Conservation (phyloP, 1,284 basidiomycete genomes). For the Apiotrichum mycotoxinovorans region DNA sequence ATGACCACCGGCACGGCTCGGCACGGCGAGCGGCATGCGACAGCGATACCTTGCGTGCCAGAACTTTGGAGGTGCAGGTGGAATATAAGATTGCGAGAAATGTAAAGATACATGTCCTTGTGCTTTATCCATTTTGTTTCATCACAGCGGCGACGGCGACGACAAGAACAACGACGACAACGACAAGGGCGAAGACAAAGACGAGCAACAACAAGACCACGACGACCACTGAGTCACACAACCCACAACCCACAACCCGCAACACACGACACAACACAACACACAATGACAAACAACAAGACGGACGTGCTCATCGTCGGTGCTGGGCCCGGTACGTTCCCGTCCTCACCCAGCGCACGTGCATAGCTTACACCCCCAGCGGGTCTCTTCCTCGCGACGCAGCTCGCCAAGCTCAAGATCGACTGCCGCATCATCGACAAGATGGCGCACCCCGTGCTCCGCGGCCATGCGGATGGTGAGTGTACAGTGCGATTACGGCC, state of each 20-base stretch:
- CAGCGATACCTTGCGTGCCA: too few species aligned
- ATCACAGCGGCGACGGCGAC: too few species aligned
- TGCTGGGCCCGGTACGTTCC: slow-evolving; percentile 16
- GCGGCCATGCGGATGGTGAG: slow-evolving; percentile 31
- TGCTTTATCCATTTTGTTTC: too few species aligned
- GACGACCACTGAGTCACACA: not conserved
- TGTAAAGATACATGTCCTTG: too few species aligned
- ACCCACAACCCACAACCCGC: not conserved
- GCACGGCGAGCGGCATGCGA: too few species aligned
- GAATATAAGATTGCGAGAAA: too few species aligned
- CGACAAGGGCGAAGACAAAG: too few species aligned
- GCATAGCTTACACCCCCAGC: slow-evolving; percentile 6
- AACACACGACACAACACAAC: not conserved
- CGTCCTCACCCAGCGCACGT: not conserved
- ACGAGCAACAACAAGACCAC: too few species aligned
- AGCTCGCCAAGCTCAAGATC: slow-evolving; percentile 22
- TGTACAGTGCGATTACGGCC: too few species aligned
- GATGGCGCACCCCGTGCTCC: slow-evolving; percentile 25
- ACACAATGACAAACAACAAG: not conserved
- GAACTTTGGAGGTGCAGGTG: too few species aligned
- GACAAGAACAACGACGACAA: too few species aligned
- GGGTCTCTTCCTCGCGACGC: slow-evolving; percentile 20
- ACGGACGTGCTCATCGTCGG: slow-evolving; percentile 19
- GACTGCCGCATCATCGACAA: slow-evolving; percentile 33
- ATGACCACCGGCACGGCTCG: too few species aligned